Base-by-base conservation (phyloP, 1,139 yeast species). In the Yamadazyma taylorii region DNA sequence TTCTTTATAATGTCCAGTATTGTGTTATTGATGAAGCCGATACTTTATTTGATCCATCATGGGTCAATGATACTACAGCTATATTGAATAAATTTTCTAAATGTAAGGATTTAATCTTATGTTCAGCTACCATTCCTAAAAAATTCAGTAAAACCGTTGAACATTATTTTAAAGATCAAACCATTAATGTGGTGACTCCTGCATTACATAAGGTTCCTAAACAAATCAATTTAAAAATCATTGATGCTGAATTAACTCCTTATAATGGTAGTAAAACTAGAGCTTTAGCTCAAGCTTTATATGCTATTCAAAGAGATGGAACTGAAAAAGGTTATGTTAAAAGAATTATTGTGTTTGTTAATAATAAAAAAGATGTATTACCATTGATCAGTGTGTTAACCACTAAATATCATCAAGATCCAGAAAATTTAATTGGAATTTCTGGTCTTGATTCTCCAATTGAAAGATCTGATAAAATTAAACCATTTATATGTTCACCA, bases 1-100 rank as follows among this genome's bases (percentile, higher is more conserved):
- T 67, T 9, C 62, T 79, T 36, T 60, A 65, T 5, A 63, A 63
- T 25, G 75, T 79, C 0, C 71, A 75, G 21, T 83, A 75, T 50
- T 69, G 86, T 38, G 90, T 86, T 3, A 75, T 85, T n/a, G 98
- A 92, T 58, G 98, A 92, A 59, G 97, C 98, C 0, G 98, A 92
- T 59, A 86, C 97, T 0, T 66, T 92, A 38, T 75, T 92, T 80
- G 96, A 90, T 53, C 76, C 79, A 37, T 84, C 95, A 0, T 90
- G 92, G 76, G 63, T 81, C 12, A 75, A 75, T 25, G 82, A 81
- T 41, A 87, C 96, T 1, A 74, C 79, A 46, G 60, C 69, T 5
- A 74, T 79, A 0, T 61, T 89, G 24, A 69, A 68, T 32, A 60
- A 65, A 36, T 72, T 85, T 58, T 67, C 74, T 3, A 73, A 77